These are phyloP conservation scores for Maudiozyma humilis DNA, from an alignment of 1,139 yeast species.

Conservation along the genomic window DNA sequence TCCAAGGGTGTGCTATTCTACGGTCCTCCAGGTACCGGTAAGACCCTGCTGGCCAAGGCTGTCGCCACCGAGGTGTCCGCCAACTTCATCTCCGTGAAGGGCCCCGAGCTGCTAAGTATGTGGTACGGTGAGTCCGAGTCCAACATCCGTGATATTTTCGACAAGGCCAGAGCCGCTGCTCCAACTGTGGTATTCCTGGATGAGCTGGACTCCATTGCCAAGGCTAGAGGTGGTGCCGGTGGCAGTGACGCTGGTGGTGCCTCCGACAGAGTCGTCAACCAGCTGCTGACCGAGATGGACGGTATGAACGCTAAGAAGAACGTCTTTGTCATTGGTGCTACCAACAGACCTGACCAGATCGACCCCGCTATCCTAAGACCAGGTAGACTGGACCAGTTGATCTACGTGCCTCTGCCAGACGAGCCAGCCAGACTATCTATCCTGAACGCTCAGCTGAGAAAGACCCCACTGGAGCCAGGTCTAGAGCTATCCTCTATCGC, in stretches of 20 bases:
- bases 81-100: constrained; percentile 91
- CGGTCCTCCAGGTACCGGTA: constrained; percentile 99
- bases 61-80: constrained; percentile 98
- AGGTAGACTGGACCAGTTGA: constrained; percentile 96
- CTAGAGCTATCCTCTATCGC: constrained; percentile 83
- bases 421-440: constrained; percentile 89
- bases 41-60: constrained; percentile 92
- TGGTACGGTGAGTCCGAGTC: constrained; percentile 99
- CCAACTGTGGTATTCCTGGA: constrained; percentile 97
- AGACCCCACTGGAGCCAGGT: constrained; percentile 97
- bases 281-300: constrained; percentile 96
- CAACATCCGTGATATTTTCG: constrained; percentile 92
- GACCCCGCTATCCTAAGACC: constrained; percentile 99
- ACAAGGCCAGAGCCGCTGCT: constrained; percentile 97
- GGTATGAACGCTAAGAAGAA: constrained; percentile 99
- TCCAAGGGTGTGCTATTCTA: constrained; percentile 96
- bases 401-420: constrained; percentile 97
- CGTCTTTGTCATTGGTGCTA: constrained; percentile 97
- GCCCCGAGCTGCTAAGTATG: constrained; percentile 95
- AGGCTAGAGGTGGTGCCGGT: constrained; percentile 85
- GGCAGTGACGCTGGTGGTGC: constrained; percentile 99
- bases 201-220: constrained; percentile 95
- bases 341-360: constrained; percentile 97
- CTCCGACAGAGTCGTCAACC: constrained; percentile 95
- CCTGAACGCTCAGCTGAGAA: constrained; percentile 91